Percentiles rank a stretch among this genome's conserved stretches.
Conservation (phyloP, 345 rosid species). For the Eucalyptus regnans region DNA sequence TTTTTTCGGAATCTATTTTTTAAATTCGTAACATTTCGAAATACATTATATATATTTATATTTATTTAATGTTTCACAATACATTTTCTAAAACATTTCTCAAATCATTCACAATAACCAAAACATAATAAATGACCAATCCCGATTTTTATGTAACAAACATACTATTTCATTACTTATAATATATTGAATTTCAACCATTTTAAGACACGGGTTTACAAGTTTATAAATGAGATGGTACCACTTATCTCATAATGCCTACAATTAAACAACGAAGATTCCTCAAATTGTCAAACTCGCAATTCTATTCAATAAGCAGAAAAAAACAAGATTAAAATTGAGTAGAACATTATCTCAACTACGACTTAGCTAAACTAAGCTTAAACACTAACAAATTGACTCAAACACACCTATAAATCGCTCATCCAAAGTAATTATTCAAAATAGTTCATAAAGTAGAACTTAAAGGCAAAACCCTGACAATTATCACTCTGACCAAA, state of each 20-base stretch:
- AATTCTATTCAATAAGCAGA: not conserved
- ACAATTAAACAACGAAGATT: not conserved
- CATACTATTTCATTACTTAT: not conserved
- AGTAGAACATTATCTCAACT: not conserved
- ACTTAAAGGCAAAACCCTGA: not conserved
- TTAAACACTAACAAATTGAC: not conserved
- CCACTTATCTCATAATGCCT: not conserved
- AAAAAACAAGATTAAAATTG: not conserved
- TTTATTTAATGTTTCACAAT: no score
- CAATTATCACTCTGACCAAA: not conserved
- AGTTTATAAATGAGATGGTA: not conserved
- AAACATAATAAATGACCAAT: rapidly evolving
- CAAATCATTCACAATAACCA: not conserved
- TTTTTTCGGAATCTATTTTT: not conserved
- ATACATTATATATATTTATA: not conserved
- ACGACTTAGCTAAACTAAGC: rapidly evolving
- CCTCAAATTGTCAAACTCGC: rapidly evolving
- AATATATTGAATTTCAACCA: no score
- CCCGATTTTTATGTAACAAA: not conserved
- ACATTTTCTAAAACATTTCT: not conserved
- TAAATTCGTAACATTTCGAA: no score
- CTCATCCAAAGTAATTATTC: no score
- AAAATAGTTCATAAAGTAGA: rapidly evolving
- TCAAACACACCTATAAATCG: no score
- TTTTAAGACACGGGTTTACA: not conserved